Evolutionary conservation across 2,329 filamentous ascomycete species (phyloP), one percentile per base, ranked within the genome.

Genomic region (Ilyonectria mors-panacis): DNA sequence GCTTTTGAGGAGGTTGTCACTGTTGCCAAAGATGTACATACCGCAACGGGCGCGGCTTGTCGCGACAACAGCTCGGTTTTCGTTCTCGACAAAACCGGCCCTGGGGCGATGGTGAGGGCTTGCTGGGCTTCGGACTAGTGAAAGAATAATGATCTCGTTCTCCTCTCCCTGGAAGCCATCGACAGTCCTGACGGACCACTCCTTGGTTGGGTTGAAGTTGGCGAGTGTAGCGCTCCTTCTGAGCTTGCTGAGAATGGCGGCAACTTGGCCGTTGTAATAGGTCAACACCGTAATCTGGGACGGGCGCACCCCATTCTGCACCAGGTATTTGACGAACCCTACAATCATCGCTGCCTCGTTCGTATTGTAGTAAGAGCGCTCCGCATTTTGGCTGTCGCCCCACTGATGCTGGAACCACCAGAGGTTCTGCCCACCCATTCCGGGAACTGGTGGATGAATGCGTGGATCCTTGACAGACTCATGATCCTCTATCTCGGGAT

Each of bases 131-230:
- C 95, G 88, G 3, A 96, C 94, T 0, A 97, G 83, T 0, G 94
- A 97, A 0, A 97, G 82, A 2, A 97, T 78, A 10, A 98, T 85
- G 9, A 97, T 85, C 26, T 95, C 92, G 68, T 97, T 97, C 77
- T 97, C 94, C 74, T 97, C 94, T 13, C 94, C 94, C 78, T 97
- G 94, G 75, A 95, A 97, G 0, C 92, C 93, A 75, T 97, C 95
- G 0, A 98, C 93, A 0, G 94, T 97, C 37, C 89, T 88, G 1
- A 97, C 91, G 2, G 91, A 91, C 75, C 74, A 80, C 42, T 71
- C 87, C 76, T 50, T 68, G 59, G 57, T 44, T 2, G 76, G 78
- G 7, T 77, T 75, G 21, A 76, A 68, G 45, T 63, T 53, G 10
- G 35, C 42, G 44, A 81, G 59, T 59, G 75, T 50, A 39, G 73